These are phyloP conservation scores for Phialophora tarda DNA, from an alignment of 2,329 filamentous ascomycete species.

Conservation along the genomic window DNA sequence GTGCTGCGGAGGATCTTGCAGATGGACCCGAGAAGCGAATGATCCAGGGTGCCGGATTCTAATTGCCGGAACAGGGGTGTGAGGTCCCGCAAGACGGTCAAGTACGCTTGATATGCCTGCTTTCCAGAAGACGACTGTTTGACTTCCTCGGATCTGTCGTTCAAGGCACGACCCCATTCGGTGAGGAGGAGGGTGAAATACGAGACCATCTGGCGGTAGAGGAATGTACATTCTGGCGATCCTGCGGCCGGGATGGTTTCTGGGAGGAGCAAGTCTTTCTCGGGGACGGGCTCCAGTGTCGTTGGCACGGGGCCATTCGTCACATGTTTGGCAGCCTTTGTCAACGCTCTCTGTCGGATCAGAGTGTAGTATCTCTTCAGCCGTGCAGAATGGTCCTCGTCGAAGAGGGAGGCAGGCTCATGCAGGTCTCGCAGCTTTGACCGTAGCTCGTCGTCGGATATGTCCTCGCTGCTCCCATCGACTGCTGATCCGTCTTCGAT, in stretches of 20 bases:
- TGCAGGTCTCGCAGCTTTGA: slow-evolving; percentile 71
- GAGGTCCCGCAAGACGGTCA: slow-evolving; percentile 86
- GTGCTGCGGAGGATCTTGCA: slow-evolving; percentile 91
- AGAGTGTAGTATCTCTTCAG: slow-evolving; percentile 74
- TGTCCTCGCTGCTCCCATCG: slow-evolving; percentile 41
- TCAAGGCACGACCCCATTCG: slow-evolving; percentile 83
- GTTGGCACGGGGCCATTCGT: slow-evolving; percentile 85
- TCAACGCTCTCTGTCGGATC: slow-evolving; percentile 46
- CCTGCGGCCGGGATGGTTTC: slow-evolving; percentile 68
- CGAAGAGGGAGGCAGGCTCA: slow-evolving; percentile 79
- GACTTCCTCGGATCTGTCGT: slow-evolving; percentile 60
- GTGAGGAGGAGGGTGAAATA: slow-evolving; percentile 96
- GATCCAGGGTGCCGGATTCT: slow-evolving; percentile 77
- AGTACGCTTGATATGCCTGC: slow-evolving; percentile 81
- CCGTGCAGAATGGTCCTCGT: slow-evolving; percentile 73
- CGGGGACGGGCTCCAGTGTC: slow-evolving; percentile 76
- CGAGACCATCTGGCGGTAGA: slow-evolving; percentile 86
- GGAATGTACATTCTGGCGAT: slow-evolving; percentile 67
- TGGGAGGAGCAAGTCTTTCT: slow-evolving; percentile 86
- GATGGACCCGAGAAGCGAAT: slow-evolving; percentile 77
- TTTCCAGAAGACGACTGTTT: slow-evolving; percentile 79
- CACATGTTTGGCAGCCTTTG: slow-evolving; percentile 38
- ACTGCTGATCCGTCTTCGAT: slow-evolving; percentile 20
- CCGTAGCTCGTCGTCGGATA: slow-evolving; percentile 65
- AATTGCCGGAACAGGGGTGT: slow-evolving; percentile 87